These are phyloP conservation scores for Talaromyces wortmannii DNA, from an alignment of 495 filamentous ascomycete species.

Conservation along the genomic window DNA sequence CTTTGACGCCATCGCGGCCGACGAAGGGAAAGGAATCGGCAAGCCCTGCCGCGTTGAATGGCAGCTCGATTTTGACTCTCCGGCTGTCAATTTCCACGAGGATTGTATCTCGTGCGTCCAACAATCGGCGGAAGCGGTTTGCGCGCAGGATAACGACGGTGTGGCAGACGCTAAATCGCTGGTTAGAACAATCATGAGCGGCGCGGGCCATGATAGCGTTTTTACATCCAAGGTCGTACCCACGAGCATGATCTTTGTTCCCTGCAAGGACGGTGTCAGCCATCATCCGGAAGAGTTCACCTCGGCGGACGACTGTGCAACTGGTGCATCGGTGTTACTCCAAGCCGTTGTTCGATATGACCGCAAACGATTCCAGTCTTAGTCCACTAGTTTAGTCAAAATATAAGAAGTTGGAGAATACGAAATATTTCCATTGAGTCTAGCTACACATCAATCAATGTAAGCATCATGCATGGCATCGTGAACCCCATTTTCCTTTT, in stretches of 20 bases:
- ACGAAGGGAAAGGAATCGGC: slow-evolving; percentile 41
- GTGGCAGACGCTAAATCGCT: slow-evolving; percentile 31
- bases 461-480: slow-evolving; percentile 14
- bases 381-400: neutral
- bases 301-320: slow-evolving; percentile 54
- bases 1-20: slow-evolving; percentile 51
- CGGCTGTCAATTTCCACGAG: slow-evolving; percentile 60
- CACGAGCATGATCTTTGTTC: slow-evolving; percentile 63
- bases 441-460: slow-evolving; percentile 24
- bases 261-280: slow-evolving; percentile 56
- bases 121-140: slow-evolving; percentile 48
- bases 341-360: slow-evolving; percentile 57
- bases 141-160: slow-evolving; percentile 37
- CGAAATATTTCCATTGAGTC: slow-evolving; percentile 24
- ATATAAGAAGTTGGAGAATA: slow-evolving; percentile 14
- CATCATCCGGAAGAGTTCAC: slow-evolving; percentile 60
- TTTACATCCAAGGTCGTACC: slow-evolving; percentile 54
- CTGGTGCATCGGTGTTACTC: slow-evolving; percentile 55
- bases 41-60: slow-evolving; percentile 53
- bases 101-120: slow-evolving; percentile 64
- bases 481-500: slow-evolving; percentile 19
- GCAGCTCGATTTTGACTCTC: slow-evolving; percentile 54
- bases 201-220: slow-evolving; percentile 59
- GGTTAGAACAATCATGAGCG: slow-evolving; percentile 44
- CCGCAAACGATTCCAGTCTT: slow-evolving; percentile 27